Percentiles rank a stretch among this genome's conserved stretches.
These are phyloP conservation scores for Chlamydomonas eustigma DNA, from an alignment of 139 green algal genomes.

Conservation along the genomic window DNA sequence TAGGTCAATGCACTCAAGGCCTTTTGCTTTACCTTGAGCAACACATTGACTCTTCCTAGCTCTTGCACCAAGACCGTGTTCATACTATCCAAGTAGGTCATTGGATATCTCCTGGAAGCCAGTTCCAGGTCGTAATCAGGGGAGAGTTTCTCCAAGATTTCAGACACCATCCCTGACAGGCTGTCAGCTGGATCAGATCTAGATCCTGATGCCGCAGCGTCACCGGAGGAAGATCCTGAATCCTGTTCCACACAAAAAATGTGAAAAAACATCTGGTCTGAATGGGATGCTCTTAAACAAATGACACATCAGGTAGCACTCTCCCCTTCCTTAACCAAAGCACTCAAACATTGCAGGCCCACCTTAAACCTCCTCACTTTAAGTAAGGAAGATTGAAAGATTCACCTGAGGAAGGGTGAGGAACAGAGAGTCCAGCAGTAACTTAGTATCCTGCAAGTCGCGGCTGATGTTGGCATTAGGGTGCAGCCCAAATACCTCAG, in stretches of 20 bases:
- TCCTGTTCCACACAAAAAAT: no score
- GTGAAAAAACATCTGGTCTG: no score
- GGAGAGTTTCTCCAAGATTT: slow-evolving; percentile 54
- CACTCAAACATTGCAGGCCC: slow-evolving; percentile 13
- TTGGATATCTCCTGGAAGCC: no score
- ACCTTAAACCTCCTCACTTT: no score
- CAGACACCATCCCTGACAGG: slow-evolving; percentile 57
- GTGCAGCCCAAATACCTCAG: slow-evolving; percentile 72
- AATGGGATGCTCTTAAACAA: no score
- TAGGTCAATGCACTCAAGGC: no score
- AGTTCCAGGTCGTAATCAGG: slow-evolving; percentile 66
- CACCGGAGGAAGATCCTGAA: no score
- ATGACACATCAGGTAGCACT: no score
- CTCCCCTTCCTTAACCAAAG: not conserved
- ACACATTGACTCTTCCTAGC: slow-evolving; percentile 71
- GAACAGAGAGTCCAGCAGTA: slow-evolving; percentile 50
- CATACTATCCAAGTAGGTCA: slow-evolving; percentile 80
- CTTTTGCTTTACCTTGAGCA: no score
- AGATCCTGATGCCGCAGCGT: slow-evolving; percentile 21
- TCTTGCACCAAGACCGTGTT: slow-evolving; percentile 81
- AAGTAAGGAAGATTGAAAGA: no score
- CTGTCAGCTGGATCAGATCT: slow-evolving; percentile 31
- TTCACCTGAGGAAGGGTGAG: slow-evolving; percentile 23
- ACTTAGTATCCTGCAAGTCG: slow-evolving; percentile 51
- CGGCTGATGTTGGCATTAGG: slow-evolving; percentile 77